Base-by-base conservation (phyloP, 2,329 filamentous ascomycete species). In the Cercospora zeae-maydis region DNA sequence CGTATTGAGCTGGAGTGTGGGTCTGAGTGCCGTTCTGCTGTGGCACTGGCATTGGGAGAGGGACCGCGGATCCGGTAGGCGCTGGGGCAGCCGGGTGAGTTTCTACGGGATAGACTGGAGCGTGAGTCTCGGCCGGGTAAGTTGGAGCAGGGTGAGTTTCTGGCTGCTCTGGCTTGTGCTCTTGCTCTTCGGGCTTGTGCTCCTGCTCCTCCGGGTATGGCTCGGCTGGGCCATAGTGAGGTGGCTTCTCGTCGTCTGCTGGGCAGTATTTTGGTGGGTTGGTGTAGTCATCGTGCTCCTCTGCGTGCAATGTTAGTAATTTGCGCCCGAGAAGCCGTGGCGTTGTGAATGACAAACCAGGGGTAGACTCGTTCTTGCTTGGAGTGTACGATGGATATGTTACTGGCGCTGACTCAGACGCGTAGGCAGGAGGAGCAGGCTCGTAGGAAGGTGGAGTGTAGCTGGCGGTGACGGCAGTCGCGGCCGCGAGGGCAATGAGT, bases 181-280 rank as follows among this genome's bases (percentile, higher is more conserved):
- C 53, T 56, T 34, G 53, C 33, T 39, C 21, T n/a, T 53, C 49
- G 24, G 36, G 49, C 34, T 56, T 19, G n/a, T 11, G 27, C 19
- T 37, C 53, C 42, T 34, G 53, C 33, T 39, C 21, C 30, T 53
- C 49, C 14, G 36, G 36, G 13, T 51, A 58, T 49, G 56, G 56
- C 56, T 58, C 56, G 5, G n/a, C 56, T 34, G 56, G 56, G 30
- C 56, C 56, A 33, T 58, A 58, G 56, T 58, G 56, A 7, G 36
- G 36, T 33, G 56, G 56, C 56, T 58, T 47, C 39, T 58, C 56
- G n/a, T 4, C 2, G 33, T 47, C 39, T 13, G 16, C 56, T 34
- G 56, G 56, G 39, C 56, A 58, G 27, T 58, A 58, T 7, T 47
- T 33, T 34, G 56, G 56, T 21, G 56, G 56, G 13, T 58, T 58